A percentile compares a stretch with the other conserved stretches of the same genome.
Conservation (phyloP, 257 asterid genomes). For the Plantago ovata region DNA sequence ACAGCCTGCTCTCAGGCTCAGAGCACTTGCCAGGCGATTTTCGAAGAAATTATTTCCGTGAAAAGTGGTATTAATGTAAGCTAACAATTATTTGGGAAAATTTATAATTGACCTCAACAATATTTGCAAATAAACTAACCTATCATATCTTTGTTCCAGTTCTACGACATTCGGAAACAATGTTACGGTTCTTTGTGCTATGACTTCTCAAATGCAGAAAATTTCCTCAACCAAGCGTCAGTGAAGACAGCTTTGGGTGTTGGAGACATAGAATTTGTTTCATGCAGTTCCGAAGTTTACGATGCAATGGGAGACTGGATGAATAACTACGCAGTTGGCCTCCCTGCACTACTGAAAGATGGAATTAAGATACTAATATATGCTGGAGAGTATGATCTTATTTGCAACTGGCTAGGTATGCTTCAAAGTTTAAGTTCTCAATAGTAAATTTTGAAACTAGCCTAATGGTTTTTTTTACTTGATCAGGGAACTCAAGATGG, state of each 20-base stretch:
- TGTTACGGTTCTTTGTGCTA: constrained; percentile 48
- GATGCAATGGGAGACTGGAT: constrained; percentile 48
- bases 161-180: constrained; percentile 48
- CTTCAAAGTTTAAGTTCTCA: not conserved
- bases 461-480: not conserved
- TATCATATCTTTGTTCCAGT: constrained; percentile 25
- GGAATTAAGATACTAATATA: constrained; percentile 51
- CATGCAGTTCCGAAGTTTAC: constrained; percentile 44
- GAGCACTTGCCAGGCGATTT: constrained; percentile 26
- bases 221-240: constrained; percentile 34
- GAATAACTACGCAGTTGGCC: constrained; percentile 41
- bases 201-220: constrained; percentile 44
- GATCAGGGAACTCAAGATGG: constrained; percentile 76
- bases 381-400: constrained; percentile 74
- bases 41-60: constrained; percentile 20
- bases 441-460: not conserved
- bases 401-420: constrained; percentile 78
- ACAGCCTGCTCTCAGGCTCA: constrained; percentile 24
- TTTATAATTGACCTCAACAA: not conserved
- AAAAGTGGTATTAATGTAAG: constrained; percentile 33
- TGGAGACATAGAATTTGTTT: constrained; percentile 33
- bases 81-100: not conserved
- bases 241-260: constrained; percentile 52
- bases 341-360: constrained; percentile 60
- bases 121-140: not conserved